Base-by-base conservation (phyloP, 1,284 basidiomycete species). In the Cutaneotrichosporon dermatis region DNA sequence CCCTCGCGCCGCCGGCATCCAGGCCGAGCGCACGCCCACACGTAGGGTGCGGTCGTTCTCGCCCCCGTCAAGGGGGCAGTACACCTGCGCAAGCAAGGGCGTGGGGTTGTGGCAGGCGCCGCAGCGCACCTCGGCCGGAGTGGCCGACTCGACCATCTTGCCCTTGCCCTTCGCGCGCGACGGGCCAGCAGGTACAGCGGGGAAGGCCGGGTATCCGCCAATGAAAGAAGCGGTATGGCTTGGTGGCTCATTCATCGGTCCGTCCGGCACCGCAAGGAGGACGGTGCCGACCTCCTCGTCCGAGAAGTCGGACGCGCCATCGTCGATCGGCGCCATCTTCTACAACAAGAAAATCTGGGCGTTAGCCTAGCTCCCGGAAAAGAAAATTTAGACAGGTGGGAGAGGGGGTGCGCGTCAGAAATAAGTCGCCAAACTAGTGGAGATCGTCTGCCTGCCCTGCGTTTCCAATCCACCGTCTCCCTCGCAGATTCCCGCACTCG, bases 41-140 rank as follows among this genome's bases (percentile, higher is more conserved):
- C 71, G 57, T 79, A 79, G 15, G 79, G 76, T 77, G 37, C 77
- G 66, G 59, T 79, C 77, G 61, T 79, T 78, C 64, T 77, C 77
- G 36, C 75, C 77, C 34, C 68, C 70, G 41, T 78, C 77, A 7
- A 76, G 71, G 9, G 78, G 78, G 56, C 75, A 76, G 61, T 78
- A 79, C 4, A 79, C 73, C 62, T 79, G 78, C 4, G 75, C 65
- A 10, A 79, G 62, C 1, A 79, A 70, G 1, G 77, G 77, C 35
- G 77, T 76, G 4, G 71, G 59, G 8, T 65, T 34, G 25, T 71
- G 65, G 60, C 77, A 78, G 3, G 69, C 51, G 39, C 67, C 67
- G 57, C 78, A 79, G 40, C 55, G 65, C 44, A 75, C 63, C 8
- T 60, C 60, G 10, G 60, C 53, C 3, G 74, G 71, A 0, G 64